Evolutionary conservation across 768 basidiomycete genomes (phyloP), one percentile per base, ranked within the genome.

Genomic region (Boletus pseudo-olivaceus): DNA sequence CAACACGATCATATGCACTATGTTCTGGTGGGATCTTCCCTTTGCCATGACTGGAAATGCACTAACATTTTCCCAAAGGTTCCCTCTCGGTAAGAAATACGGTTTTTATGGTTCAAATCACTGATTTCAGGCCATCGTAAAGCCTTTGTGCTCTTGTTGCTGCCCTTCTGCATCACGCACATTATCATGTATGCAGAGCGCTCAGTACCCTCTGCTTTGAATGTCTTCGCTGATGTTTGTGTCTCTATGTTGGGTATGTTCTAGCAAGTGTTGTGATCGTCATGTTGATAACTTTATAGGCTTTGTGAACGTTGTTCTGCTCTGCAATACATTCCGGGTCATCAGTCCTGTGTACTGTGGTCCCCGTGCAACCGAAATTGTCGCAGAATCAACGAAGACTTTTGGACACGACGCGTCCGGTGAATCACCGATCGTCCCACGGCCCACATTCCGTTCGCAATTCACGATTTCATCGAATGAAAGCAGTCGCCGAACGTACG

Each of bases 241-340:
- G 78, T 75, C 72, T 81, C 76, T 51, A 65, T 80, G 59, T 73
- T 86, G 34, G 82, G 85, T 84, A 63, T 58, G 80, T 66, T 33
- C 3, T 19, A 26, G 4, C 20, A 30, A 27, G 27, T 46, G 29
- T 29, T 17, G 42, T 27, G 14, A 42, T 37, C n/a, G 14, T 30
- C 38, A 32, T 40, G 17, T 32, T 57, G 11, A 59, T 45, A 33
- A 50, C 20, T 12, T 61, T 32, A 7, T 54, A 90, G 88, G 86
- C 40, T 60, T 83, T 27, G 80, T 81, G 23, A 84, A 90, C 61
- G 84, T 86, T 27, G 53, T 78, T 9, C 73, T 90, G n/a, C 75
- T 89, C 29, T 82, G 78, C 72, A 87, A 85, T 63, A 87, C 84
- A 10, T 80, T 88, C 64, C 79, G 82, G 10, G 76, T 87, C 47